Percentiles rank a stretch among this genome's conserved stretches.
phyloP scores from a whole-genome alignment of 495 filamentous ascomycete genomes.

The Lindgomyces ingoldianus region DNA sequence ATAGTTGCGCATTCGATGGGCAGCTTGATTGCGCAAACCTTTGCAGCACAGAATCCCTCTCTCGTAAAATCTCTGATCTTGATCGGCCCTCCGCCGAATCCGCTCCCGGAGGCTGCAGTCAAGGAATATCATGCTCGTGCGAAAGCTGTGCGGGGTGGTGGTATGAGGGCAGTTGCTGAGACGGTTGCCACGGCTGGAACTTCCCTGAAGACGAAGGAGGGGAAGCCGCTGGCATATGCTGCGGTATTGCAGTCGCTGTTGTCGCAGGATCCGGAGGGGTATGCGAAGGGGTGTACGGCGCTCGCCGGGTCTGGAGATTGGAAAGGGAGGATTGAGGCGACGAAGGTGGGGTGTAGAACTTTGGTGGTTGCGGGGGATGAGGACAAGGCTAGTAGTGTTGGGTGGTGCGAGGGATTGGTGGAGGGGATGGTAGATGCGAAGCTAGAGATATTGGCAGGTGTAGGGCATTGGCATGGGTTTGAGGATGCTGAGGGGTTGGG shows the following conservation, averaged over 20 bases:
- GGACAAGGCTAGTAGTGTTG: not conserved
- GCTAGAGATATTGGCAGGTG: not conserved
- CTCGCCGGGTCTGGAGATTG: constrained; percentile 41
- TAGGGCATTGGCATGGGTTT: not conserved
- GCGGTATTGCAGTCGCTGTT: constrained; percentile 50
- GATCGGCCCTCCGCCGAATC: constrained; percentile 48
- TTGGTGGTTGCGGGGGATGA: not conserved
- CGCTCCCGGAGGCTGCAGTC: constrained; percentile 49
- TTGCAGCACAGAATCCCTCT: constrained; percentile 45
- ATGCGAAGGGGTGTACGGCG: constrained; percentile 57
- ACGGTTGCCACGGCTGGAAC: constrained; percentile 49
- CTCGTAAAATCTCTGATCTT: constrained; percentile 49
- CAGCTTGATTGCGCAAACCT: constrained; percentile 49
- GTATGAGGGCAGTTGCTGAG: constrained; percentile 48
- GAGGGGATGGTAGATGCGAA: not conserved
- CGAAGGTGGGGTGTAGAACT: not conserved
- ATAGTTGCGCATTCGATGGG: constrained; percentile 53
- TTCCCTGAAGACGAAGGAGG: constrained; percentile 46
- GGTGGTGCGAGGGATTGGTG: not conserved
- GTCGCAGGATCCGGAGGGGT: constrained; percentile 54
- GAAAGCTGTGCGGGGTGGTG: constrained; percentile 49
- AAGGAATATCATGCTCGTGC: constrained; percentile 49
- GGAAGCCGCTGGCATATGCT: constrained; percentile 45
- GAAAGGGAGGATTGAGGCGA: not conserved
- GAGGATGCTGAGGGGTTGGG: not conserved